Percentiles rank a stretch among this genome's conserved stretches.
phyloP scores from a whole-genome alignment of 2,329 filamentous ascomycete genomes.

The Sarocladium oryzae region DNA sequence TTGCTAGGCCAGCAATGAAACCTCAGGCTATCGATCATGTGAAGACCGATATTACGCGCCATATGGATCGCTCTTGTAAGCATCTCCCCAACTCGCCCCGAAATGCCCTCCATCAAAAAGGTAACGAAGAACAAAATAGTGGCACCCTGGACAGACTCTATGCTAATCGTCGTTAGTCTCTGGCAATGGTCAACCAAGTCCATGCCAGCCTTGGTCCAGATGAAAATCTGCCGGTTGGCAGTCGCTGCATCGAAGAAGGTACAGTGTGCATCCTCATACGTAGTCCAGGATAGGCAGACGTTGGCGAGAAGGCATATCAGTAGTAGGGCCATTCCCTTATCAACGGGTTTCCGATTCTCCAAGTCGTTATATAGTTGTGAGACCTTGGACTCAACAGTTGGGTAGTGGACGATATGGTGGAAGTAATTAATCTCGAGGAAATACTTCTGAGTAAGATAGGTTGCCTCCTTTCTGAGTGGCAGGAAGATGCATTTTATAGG shows the following conservation, averaged over 20 bases:
- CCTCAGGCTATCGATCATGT: slow-evolving; percentile 23
- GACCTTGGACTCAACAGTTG: neutral
- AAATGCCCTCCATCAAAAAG: slow-evolving; percentile 22
- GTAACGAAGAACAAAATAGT: slow-evolving; percentile 21
- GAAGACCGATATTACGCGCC: slow-evolving; percentile 23
- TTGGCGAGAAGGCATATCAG: neutral
- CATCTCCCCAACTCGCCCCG: slow-evolving; percentile 16
- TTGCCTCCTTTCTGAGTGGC: neutral
- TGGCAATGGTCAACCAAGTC: slow-evolving; percentile 8
- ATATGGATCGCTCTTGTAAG: slow-evolving; percentile 12
- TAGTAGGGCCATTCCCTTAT: neutral
- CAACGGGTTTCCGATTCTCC: neutral
- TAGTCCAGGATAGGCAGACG: neutral
- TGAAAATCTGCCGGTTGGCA: slow-evolving; percentile 8
- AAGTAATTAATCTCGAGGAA: slow-evolving; percentile 5
- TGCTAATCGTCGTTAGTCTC: neutral
- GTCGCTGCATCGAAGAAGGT: neutral
- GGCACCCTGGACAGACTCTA: slow-evolving; percentile 20
- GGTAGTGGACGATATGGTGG: slow-evolving; percentile 1
- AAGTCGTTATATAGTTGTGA: neutral
- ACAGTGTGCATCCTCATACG: neutral
- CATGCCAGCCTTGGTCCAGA: slow-evolving; percentile 11
- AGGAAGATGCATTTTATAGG: neutral
- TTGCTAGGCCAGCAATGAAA: slow-evolving; percentile 11
- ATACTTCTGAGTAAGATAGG: slow-evolving; percentile 1